Evolutionary conservation across 805 yeast genomes (phyloP).

Genomic region (Cyberlindnera xylosilytica): DNA sequence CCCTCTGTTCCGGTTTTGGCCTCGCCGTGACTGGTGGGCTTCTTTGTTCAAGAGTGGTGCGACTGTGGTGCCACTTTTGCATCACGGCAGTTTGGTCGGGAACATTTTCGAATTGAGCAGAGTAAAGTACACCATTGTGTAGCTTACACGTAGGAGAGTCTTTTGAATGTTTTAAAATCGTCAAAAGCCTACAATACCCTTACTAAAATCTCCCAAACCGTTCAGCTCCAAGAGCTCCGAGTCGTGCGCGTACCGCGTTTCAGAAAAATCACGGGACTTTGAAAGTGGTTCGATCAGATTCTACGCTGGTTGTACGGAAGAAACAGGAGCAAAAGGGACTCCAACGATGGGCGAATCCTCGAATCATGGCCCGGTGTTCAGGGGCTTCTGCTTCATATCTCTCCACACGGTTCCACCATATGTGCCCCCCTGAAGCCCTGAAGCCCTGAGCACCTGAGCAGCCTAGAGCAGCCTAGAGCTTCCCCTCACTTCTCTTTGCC

Average conservation of each 20-base stretch:
- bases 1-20: background rate
- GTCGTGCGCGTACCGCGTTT: constrained; percentile 2
- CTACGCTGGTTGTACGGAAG: background rate
- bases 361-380: no score
- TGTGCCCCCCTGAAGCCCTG: no score
- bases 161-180: no score
- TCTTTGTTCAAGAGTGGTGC: background rate
- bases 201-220: background rate
- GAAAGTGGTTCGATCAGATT: background rate
- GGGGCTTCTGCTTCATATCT: background rate
- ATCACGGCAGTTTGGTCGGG: background rate
- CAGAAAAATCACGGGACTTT: constrained; percentile 4
- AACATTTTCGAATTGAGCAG: background rate
- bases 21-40: background rate
- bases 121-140: background rate
- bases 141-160: no score
- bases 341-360: no score
- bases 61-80: constrained; percentile 13
- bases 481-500: no score
- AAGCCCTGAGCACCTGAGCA: no score
- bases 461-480: no score
- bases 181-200: background rate
- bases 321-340: background rate
- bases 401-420: no score
- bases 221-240: background rate